Evolutionary conservation across 2,329 filamentous ascomycete species (phyloP), one percentile per base, ranked within the genome.

Genomic region (Boeremia lycopersici): DNA sequence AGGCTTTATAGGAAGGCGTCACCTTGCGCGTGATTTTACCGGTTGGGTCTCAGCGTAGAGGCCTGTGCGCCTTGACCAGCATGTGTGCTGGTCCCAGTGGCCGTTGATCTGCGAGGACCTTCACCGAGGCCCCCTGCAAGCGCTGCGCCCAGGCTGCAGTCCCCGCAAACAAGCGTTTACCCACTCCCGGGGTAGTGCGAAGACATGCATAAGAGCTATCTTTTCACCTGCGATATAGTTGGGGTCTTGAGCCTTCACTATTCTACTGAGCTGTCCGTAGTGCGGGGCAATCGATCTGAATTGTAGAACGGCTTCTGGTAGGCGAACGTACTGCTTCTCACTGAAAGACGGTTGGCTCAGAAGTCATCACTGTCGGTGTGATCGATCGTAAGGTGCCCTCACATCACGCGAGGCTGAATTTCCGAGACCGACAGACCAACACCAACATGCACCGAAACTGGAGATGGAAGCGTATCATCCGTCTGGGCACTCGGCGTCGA

Each of bases 151-250:
- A 64, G 59, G 44, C 34, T 46, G 40, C 38, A 23, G 40, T 33
- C 61, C 61, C 64, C 61, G 57, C 68, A 69, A 65, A 64, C 57
- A 61, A 63, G 53, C 62, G 51, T 60, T 65, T 45, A 31, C 48
- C 31, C 40, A 31, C 30, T 49, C 41, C 66, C 62, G 60, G 67
- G 60, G 68, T 67, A 62, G 50, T 44, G 59, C 64, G 63, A 56
- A 63, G 57, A 46, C 35, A 29, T 41, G 48, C 48, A 46, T 40
- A 15, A 25, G 4, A 9, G 19, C 3, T 23, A 23, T 23, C 19
- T 23, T 23, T 23, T 23, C 19, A 23, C 19, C 5, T 23, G 19
- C 19, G 5, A 23, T 23, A 23, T 23, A 23, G 19, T 5, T 5
- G 19, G 19, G 19, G 19, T 23, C 19, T 23, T 23, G 19, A 5